Percentiles rank a stretch among this genome's conserved stretches.
phyloP scores from a whole-genome alignment of 202 grass and related monocot genomes.

The Brachypodium distachyon region DNA sequence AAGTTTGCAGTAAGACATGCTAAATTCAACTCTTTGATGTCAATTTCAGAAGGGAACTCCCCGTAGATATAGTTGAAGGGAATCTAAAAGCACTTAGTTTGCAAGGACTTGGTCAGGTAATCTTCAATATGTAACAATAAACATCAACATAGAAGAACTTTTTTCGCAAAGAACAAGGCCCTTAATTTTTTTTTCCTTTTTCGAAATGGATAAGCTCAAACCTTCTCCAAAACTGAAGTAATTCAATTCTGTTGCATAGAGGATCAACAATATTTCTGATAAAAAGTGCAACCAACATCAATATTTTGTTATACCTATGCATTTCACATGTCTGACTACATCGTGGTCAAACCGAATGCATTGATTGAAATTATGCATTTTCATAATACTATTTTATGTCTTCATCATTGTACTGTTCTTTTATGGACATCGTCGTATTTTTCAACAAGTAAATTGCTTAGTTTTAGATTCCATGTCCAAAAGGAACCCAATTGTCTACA shows the following conservation, averaged over 20 bases:
- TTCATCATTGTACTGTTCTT: no score
- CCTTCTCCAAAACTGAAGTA: background rate
- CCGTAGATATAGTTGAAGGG: constrained; percentile 65
- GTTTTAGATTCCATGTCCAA: background rate
- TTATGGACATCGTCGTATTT: no score
- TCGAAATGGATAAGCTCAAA: background rate
- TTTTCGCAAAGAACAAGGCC: background rate
- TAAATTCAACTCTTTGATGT: background rate
- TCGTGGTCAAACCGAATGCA: background rate
- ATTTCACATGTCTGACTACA: background rate
- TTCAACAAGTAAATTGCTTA: background rate
- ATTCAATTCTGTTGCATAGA: background rate
- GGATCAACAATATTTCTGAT: background rate
- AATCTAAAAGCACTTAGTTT: constrained; percentile 74
- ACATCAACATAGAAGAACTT: no score
- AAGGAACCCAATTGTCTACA: no score
- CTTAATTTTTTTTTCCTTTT: background rate
- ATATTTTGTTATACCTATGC: background rate
- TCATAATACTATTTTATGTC: background rate
- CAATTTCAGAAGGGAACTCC: constrained; percentile 64
- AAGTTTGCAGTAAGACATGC: background rate
- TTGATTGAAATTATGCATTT: background rate
- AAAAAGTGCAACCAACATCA: background rate
- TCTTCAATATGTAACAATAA: background rate
- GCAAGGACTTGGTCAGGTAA: constrained; percentile 75